Percentiles rank a stretch among this genome's conserved stretches.
phyloP scores from a whole-genome alignment of 2,329 filamentous ascomycete genomes.

The Aureobasidium melanogenum region DNA sequence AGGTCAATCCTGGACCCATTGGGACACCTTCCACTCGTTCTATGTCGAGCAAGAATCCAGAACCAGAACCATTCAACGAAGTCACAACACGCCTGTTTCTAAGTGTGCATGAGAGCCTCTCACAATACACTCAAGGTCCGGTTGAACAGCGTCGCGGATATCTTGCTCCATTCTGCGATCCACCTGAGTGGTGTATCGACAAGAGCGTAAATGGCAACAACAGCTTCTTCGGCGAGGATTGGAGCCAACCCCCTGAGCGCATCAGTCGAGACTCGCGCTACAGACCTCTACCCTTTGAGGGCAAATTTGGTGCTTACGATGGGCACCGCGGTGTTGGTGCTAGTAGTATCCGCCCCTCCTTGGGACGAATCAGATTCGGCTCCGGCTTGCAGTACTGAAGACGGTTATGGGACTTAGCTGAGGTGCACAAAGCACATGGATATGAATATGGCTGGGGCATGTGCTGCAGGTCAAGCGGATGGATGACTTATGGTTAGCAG shows the following conservation, averaged over 20 bases:
- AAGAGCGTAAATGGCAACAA: constrained; percentile 27
- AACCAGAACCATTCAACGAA: neutral
- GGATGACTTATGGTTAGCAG: neutral
- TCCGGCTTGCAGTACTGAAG: neutral
- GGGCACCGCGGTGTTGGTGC: neutral
- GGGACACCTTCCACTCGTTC: neutral
- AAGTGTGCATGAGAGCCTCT: constrained; percentile 34
- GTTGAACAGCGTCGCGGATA: constrained; percentile 30
- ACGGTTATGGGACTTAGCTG: no score
- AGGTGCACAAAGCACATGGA: neutral
- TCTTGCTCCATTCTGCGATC: constrained; percentile 24
- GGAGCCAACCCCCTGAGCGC: constrained; percentile 28
- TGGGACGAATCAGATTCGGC: neutral
- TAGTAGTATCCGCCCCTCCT: neutral
- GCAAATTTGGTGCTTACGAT: constrained; percentile 16
- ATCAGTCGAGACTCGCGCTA: constrained; percentile 30
- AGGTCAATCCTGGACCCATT: constrained; percentile 6
- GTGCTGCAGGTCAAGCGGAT: neutral
- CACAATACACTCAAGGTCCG: constrained; percentile 31
- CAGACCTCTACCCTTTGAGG: constrained; percentile 18
- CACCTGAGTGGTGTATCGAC: constrained; percentile 32
- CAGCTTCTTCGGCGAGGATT: constrained; percentile 33
- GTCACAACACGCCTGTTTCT: constrained; percentile 29
- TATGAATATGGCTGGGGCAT: neutral
- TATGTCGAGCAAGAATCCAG: neutral